Base-by-base conservation (phyloP, 352 stramenopile species). In the Globisporangium acanthophoron region DNA sequence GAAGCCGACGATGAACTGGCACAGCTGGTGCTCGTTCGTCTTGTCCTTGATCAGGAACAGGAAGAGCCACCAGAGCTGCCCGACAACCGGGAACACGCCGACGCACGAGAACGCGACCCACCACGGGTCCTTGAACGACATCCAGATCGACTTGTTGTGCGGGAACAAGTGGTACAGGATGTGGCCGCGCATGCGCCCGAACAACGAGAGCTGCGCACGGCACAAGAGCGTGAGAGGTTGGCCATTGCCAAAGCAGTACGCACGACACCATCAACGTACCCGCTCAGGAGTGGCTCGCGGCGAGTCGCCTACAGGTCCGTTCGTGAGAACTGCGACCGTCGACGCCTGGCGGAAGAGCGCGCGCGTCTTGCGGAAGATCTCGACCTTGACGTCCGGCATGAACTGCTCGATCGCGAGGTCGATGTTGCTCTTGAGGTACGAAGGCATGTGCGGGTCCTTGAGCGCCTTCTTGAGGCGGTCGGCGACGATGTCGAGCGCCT, bases 11-110 rank as follows among this genome's bases (percentile, higher is more conserved):
- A 97, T 96, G 43, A 97, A 97, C 58, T 97, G 78, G 56, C 86
- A 96, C n/a, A 97, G 67, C 59, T 96, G 88, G 57, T 95, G 90
- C 66, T 97, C 89, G 66, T 97, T 91, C 33, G 82, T 92, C 62
- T 96, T 96, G 76, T 97, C 87, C 63, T 96, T 94, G 53, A 96
- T 76, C 29, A 96, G 27, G 52, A 96, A 96, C 9, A 96, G 63
- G 20, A 96, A 83, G 45, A 96, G 75, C 89, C 89, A 97, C 88
- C 87, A 96, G 37, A 94, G 58, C 68, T 96, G 86, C 4, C 85
- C 85, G n/a, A 96, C 57, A 37, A 92, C 74, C 0, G 89, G 89
- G 31, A 96, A 80, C 31, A 96, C 62, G 37, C 88, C 88, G 39
- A 96, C 62, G 62, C 78, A 78, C 31, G 81, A 90, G 62, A 92